Conservation (phyloP, 2,329 filamentous ascomycete genomes). For the Scorias spongiosa region DNA sequence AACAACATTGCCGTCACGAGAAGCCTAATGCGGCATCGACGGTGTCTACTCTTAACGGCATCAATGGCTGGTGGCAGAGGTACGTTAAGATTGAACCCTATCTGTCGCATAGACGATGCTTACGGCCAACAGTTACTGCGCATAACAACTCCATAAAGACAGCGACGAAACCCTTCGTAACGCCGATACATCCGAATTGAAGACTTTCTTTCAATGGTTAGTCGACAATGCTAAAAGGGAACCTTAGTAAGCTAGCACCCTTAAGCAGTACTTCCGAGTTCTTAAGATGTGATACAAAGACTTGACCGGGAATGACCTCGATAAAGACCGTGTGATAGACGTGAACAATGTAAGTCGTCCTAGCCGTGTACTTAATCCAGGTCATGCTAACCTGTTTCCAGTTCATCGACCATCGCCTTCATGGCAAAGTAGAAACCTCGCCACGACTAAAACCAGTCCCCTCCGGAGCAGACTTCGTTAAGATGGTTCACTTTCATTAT, state of each 20-base stretch:
- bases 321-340: constrained; percentile 1
- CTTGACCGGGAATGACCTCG: constrained; percentile 1
- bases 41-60: background rate
- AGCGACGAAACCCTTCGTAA: constrained; percentile 1
- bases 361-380: background rate
- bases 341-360: background rate
- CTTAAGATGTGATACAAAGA: constrained; percentile 3
- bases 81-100: background rate
- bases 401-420: background rate
- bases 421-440: background rate
- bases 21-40: background rate
- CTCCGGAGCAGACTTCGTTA: background rate
- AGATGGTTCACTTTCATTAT: background rate
- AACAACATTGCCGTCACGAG: background rate
- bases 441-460: background rate
- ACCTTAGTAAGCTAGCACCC: constrained; percentile 1
- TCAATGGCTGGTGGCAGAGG: background rate
- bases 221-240: constrained; percentile 2
- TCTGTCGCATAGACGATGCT: background rate
- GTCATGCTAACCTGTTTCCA: background rate
- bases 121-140: background rate
- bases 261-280: constrained; percentile 4
- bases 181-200: constrained; percentile 2
- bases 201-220: constrained; percentile 4
- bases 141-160: background rate